These are phyloP conservation scores for Apostasia ramifera DNA, from an alignment of 106 monocot genomes.

Conservation along the genomic window DNA sequence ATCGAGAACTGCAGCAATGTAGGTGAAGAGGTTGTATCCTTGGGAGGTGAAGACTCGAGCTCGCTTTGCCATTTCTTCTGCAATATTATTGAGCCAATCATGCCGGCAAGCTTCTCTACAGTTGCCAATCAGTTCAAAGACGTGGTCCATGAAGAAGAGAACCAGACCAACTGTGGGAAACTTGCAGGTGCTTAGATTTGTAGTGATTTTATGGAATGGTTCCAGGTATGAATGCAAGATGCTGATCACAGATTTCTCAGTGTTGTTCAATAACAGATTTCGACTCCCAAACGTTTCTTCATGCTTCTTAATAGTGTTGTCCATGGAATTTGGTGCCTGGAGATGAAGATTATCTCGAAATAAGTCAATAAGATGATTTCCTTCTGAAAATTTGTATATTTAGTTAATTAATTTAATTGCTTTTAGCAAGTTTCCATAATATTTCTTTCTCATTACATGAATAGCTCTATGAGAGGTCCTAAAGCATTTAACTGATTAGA, in stretches of 20 bases:
- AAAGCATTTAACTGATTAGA: too few relatives aligned
- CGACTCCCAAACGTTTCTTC: slow-evolving; percentile 46
- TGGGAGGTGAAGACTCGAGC: slow-evolving; percentile 31
- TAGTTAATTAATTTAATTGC: too few relatives aligned
- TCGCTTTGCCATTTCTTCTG: slow-evolving; percentile 54
- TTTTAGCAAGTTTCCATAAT: too few relatives aligned
- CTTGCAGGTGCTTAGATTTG: slow-evolving; percentile 67
- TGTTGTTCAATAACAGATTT: slow-evolving; percentile 28
- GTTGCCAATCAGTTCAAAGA: slow-evolving; percentile 52
- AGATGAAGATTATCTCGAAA: too few relatives aligned
- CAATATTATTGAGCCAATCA: slow-evolving; percentile 75
- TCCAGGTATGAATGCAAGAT: slow-evolving; percentile 58
- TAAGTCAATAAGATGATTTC: too few relatives aligned
- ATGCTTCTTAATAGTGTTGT: slow-evolving; percentile 60
- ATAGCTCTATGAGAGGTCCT: too few relatives aligned
- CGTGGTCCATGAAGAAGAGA: slow-evolving; percentile 90
- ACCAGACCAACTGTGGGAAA: slow-evolving; percentile 59
- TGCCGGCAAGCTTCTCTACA: slow-evolving; percentile 48
- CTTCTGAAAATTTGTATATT: too few relatives aligned
- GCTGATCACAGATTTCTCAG: slow-evolving; percentile 51
- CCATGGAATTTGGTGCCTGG: slow-evolving; percentile 78
- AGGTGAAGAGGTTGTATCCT: slow-evolving; percentile 61
- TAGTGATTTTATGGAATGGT: slow-evolving; percentile 75
- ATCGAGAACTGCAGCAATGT: slow-evolving; percentile 71
- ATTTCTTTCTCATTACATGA: too few relatives aligned